Conservation (phyloP, 2,329 filamentous ascomycete genomes). For the Fusarium dlaminii region DNA sequence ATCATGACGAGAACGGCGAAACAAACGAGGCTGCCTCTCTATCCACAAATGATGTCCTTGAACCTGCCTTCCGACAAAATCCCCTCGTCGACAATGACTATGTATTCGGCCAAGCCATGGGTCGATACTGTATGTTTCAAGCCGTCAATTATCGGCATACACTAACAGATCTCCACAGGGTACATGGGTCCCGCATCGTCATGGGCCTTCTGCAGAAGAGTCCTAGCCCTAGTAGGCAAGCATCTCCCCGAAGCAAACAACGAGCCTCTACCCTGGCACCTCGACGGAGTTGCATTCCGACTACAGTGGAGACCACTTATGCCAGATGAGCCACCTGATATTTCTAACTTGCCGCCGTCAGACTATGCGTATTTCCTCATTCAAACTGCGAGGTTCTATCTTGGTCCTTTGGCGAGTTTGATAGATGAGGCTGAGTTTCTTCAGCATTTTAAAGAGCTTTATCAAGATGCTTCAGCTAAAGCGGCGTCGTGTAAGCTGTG, state of each 20-base stretch:
- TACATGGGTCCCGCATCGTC: slow-evolving; percentile 43
- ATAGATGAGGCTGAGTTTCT: slow-evolving; percentile 35
- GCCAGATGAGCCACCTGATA: slow-evolving; percentile 33
- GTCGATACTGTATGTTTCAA: slow-evolving; percentile 22
- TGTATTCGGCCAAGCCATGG: slow-evolving; percentile 35
- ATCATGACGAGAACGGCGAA: background rate
- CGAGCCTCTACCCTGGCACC: slow-evolving; percentile 39
- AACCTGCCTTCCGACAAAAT: slow-evolving; percentile 39
- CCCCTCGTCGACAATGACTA: slow-evolving; percentile 40
- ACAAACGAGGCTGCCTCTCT: background rate
- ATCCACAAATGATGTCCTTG: slow-evolving; percentile 18
- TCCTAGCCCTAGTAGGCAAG: slow-evolving; percentile 37
- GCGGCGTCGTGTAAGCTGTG: slow-evolving; percentile 34
- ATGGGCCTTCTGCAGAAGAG: slow-evolving; percentile 40
- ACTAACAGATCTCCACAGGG: slow-evolving; percentile 7
- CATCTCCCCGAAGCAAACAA: slow-evolving; percentile 37
- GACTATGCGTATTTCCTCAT: slow-evolving; percentile 40
- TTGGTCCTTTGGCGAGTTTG: slow-evolving; percentile 28
- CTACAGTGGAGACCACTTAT: slow-evolving; percentile 34
- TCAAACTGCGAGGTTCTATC: slow-evolving; percentile 39
- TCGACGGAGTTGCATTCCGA: slow-evolving; percentile 39
- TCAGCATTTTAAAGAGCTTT: slow-evolving; percentile 32
- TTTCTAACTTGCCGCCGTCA: slow-evolving; percentile 32
- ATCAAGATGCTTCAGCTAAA: slow-evolving; percentile 34
- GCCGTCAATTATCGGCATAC: background rate